A percentile compares a stretch with the other conserved stretches of the same genome.
Conservation (phyloP, 768 basidiomycete species). For the Serpula lacrymans region DNA sequence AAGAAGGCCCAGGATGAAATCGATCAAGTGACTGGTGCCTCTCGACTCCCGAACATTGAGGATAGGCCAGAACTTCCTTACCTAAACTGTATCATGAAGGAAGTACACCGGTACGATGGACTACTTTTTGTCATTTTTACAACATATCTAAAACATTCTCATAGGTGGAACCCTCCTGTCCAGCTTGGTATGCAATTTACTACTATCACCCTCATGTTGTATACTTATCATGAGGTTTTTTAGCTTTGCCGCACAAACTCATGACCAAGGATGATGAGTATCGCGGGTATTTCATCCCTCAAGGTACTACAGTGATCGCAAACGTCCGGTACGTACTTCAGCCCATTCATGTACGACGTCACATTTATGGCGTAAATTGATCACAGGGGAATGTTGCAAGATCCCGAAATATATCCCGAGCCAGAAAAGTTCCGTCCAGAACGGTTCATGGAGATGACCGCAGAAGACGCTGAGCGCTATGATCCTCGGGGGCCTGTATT, state of each 20-base stretch:
- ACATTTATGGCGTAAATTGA: constrained; percentile 16
- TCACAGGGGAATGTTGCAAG: constrained; percentile 41
- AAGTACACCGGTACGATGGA: constrained; percentile 45
- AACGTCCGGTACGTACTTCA: constrained; percentile 40
- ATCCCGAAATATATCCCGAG: constrained; percentile 35
- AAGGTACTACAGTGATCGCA: constrained; percentile 40
- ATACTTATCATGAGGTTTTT: constrained; percentile 38
- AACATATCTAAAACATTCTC: no score
- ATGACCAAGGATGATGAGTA: constrained; percentile 46
- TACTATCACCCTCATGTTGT: constrained; percentile 28
- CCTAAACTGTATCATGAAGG: constrained; percentile 31
- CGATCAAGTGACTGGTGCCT: constrained; percentile 41
- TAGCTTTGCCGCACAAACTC: constrained; percentile 44
- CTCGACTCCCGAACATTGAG: constrained; percentile 42
- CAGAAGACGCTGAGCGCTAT: constrained; percentile 30
- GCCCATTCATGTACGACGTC: constrained; percentile 10
- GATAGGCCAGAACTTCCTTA: constrained; percentile 41
- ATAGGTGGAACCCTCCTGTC: constrained; percentile 37
- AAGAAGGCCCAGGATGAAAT: constrained; percentile 49
- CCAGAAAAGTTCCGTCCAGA: constrained; percentile 37
- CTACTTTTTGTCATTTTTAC: no score
- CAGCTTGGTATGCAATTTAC: constrained; percentile 40
- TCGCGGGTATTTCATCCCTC: constrained; percentile 41
- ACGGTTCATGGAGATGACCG: constrained; percentile 27
- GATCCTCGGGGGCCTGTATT: constrained; percentile 35